Evolutionary conservation across 2,329 filamentous ascomycete genomes (phyloP), one percentile per base, ranked within the genome.

Genomic region (Tympanopsis confertula): DNA sequence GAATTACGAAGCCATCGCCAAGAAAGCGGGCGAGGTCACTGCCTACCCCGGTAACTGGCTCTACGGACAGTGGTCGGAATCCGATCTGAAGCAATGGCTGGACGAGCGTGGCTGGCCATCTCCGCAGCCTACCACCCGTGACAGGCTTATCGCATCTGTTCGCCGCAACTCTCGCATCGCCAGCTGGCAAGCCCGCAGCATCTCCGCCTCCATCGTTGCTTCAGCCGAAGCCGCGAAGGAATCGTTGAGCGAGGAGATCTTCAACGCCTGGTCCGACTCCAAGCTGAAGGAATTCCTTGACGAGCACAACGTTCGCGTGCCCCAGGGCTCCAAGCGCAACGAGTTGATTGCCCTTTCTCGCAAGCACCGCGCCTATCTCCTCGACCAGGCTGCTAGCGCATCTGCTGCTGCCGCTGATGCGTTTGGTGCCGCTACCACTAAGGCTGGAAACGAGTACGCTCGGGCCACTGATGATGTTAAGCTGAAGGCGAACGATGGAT

Each of bases 1-100:
- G 46, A 83, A 78, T 59, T 86, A 84, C 53, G 76, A 82, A 49
- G 56, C 66, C 10, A 58, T 71, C 43, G 79, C 80, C n/a, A 71
- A 75, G 50, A 55, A 56, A 45, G 44, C 17, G 10, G 77, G 74
- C 42, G 74, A 85, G 60, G 78, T 76, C 20, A 61, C 68, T 40
- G 57, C 67, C 33, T 85, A 85, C 55, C 81, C 81, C 33, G 81
- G 81, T 43, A 70, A 84, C 59, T 85, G 81, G 81, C 60, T 85
- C 37, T 86, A 83, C 53, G 61, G 67, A 37, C 63, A 71, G 5
- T 86, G 81, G 81, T 74, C 76, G 41, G 57, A 83, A 44, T 82
- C 78, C 46, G 79, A 83, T 39, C 61, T 82, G 41, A 85, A 84
- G 64, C 64, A 73, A 44, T 86, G 73, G 69, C 71, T 83, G 40